Evolutionary conservation across 2,329 filamentous ascomycete genomes (phyloP).

Genomic region (Colletotrichum higginsianum): DNA sequence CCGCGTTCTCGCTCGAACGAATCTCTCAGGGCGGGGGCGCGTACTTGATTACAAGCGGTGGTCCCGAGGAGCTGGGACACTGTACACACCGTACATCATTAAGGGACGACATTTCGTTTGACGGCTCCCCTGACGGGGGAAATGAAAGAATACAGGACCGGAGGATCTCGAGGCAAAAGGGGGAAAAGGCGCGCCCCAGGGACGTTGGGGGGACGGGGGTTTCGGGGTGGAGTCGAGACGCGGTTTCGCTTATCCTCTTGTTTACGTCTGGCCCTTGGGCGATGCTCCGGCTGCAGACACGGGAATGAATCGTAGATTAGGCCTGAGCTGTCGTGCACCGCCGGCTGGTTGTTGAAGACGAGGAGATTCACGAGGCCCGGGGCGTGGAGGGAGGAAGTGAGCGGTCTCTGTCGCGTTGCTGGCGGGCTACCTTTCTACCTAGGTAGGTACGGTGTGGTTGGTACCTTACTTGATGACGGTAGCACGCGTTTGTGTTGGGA

Average conservation of each 20-base stretch:
- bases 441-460: too few species aligned
- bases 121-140: background rate
- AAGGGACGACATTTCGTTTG: constrained; percentile 8
- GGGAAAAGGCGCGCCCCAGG: background rate
- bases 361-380: background rate
- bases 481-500: too few species aligned
- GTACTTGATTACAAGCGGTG: background rate
- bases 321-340: background rate
- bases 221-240: constrained; percentile 16
- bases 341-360: background rate
- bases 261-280: background rate
- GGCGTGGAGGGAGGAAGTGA: background rate
- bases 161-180: background rate
- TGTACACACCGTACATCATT: background rate
- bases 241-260: constrained; percentile 9
- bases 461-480: too few species aligned
- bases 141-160: background rate
- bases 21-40: background rate
- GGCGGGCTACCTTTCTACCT: too few species aligned
- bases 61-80: background rate
- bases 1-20: too few species aligned
- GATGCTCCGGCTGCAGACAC: background rate
- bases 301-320: background rate
- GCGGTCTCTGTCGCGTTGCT: too few species aligned
- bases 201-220: background rate